Conservation (phyloP, 257 asterid species). For the Echites panduratus region DNA sequence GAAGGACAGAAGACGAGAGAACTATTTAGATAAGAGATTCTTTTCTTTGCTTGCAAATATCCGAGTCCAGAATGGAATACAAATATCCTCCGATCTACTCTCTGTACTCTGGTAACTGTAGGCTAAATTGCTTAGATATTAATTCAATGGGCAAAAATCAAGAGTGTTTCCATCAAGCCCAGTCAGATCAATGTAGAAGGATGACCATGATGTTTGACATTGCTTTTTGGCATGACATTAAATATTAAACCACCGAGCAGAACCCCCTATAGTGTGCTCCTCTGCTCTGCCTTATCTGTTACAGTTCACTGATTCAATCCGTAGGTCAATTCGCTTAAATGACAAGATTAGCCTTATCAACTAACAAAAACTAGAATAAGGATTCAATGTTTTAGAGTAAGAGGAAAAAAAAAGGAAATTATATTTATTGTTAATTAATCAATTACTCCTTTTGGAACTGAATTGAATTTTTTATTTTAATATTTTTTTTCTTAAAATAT, state of each 20-base stretch:
- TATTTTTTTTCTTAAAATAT: too few species aligned
- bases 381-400: neutral
- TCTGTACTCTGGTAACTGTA: neutral
- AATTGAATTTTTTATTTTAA: too few species aligned
- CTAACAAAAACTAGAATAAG: too few species aligned
- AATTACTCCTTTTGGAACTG: too few species aligned
- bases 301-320: neutral
- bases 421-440: too few species aligned
- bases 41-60: neutral
- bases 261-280: neutral
- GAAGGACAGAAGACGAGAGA: neutral
- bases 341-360: neutral
- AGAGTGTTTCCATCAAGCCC: slow-evolving; percentile 1
- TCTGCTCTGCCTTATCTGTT: neutral
- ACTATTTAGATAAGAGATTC: slow-evolving; percentile 34
- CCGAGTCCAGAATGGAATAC: neutral
- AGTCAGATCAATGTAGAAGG: neutral
- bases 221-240: neutral
- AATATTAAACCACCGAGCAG: neutral
- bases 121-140: neutral
- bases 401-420: too few species aligned
- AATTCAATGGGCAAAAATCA: neutral
- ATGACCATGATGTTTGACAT: neutral
- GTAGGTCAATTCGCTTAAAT: neutral
- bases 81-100: neutral